Evolutionary conservation across 176 grass and related monocot species (phyloP), one percentile per base, ranked within the genome.

Genomic region (Eleusine coracana): DNA sequence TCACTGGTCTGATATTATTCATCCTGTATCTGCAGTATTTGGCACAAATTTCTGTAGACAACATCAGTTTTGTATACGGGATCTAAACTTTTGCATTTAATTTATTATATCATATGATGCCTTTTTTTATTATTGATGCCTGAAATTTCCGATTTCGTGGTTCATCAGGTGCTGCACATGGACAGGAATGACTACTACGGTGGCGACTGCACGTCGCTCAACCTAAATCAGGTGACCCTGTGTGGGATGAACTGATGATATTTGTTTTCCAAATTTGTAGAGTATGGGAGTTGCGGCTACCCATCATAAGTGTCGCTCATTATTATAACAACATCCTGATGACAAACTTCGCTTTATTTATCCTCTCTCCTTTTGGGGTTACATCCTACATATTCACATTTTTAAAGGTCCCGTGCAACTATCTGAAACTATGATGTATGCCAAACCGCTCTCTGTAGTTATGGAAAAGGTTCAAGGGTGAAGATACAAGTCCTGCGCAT

Each of bases 151-250:
- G 1, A 51, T 25, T 71, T 56, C 66, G 14, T 66, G 1, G 56
- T 11, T 27, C 70, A 80, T 18, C 84, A 97, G 94, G 94, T 97
- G 12, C 71, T 97, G 10, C 94, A 97, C 71, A 97, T 97, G 94
- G 94, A 97, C 64, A 94, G 89, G 80, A 97, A 94, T 54, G 94
- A 97, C 66, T 97, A 94, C 49, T 97, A 97, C 23, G 94, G 94
- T 39, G 94, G 94, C 54, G 94, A 94, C 60, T 92, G 82, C 70
- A 90, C 89, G 15, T 97, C 94, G 20, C 94, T 97, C 42, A 97
- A 92, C 83, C 86, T 97, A 13, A 86, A 87, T 49, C 94, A 97
- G 89, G 94, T 87, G 59, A 75, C 29, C 5, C 39, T 31, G 16
- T 63, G 11, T 75, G 37, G 31, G 31, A 34, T 34, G 31, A 34